Evolutionary conservation across 345 rosid species (phyloP).

Genomic region (Lenwebbia sp.): DNA sequence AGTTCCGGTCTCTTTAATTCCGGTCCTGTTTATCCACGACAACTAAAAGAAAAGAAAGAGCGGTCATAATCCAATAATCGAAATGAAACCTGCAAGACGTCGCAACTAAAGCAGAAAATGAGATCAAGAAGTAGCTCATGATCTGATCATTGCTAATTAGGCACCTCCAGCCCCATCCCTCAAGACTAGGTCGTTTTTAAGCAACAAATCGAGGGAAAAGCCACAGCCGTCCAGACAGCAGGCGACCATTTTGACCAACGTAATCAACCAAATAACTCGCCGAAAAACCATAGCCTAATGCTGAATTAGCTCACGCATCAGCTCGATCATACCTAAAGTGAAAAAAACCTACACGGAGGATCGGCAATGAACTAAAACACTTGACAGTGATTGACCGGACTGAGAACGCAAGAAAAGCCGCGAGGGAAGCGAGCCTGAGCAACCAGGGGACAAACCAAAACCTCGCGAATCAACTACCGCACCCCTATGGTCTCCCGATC

Average conservation of each 20-base stretch:
- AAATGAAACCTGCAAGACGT: background rate
- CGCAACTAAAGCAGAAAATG: background rate
- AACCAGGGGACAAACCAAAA: too few species aligned
- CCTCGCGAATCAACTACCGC: too few species aligned
- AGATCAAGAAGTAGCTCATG: background rate
- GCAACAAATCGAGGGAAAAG: background rate
- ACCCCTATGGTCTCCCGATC: too few species aligned
- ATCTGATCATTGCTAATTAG: background rate
- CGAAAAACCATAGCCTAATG: background rate
- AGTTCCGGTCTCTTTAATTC: background rate
- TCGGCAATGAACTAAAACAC: background rate
- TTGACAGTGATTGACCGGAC: background rate
- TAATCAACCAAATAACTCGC: background rate
- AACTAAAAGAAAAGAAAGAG: background rate
- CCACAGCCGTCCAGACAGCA: background rate
- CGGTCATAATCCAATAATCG: background rate
- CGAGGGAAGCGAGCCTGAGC: background rate
- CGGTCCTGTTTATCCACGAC: background rate
- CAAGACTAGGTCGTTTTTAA: background rate
- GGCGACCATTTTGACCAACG: background rate
- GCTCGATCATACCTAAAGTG: background rate
- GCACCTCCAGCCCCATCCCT: background rate
- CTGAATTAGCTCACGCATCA: background rate
- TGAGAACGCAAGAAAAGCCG: background rate
- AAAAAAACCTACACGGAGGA: background rate